Evolutionary conservation across 2,329 filamentous ascomycete genomes (phyloP).

Genomic region (Verticillium nubilum): DNA sequence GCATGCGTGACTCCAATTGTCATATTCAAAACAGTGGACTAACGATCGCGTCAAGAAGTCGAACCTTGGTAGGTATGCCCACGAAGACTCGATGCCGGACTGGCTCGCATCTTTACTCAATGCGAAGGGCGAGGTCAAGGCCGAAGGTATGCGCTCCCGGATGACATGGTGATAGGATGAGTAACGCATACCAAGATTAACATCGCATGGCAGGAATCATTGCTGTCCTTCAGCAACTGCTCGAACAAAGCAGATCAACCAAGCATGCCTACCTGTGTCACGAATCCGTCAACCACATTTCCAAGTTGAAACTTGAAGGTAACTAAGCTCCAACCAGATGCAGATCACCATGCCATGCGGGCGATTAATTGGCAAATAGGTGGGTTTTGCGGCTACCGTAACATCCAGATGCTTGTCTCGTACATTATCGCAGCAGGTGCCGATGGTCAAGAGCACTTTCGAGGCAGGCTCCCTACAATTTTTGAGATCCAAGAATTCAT

Average conservation of each 20-base stretch:
- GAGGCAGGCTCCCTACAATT: constrained; percentile 63
- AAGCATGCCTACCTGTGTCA: constrained; percentile 76
- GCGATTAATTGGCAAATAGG: constrained; percentile 35
- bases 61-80: constrained; percentile 66
- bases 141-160: constrained; percentile 33
- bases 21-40: neutral
- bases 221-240: constrained; percentile 55
- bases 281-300: constrained; percentile 68
- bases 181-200: neutral
- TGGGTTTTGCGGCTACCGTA: constrained; percentile 91
- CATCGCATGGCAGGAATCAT: constrained; percentile 42
- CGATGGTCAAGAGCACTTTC: constrained; percentile 55
- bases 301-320: constrained; percentile 74
- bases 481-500: constrained; percentile 81
- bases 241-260: constrained; percentile 59
- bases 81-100: constrained; percentile 69
- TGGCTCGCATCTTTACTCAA: constrained; percentile 61
- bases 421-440: constrained; percentile 60
- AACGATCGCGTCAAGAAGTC: constrained; percentile 33
- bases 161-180: neutral
- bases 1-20: neutral
- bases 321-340: constrained; percentile 6
- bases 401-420: constrained; percentile 86
- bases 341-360: neutral
- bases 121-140: constrained; percentile 49